A percentile compares a stretch with the other conserved stretches of the same genome.
Evolutionary conservation across 1,284 basidiomycete species (phyloP).

Genomic region (Phylloporus sp.): DNA sequence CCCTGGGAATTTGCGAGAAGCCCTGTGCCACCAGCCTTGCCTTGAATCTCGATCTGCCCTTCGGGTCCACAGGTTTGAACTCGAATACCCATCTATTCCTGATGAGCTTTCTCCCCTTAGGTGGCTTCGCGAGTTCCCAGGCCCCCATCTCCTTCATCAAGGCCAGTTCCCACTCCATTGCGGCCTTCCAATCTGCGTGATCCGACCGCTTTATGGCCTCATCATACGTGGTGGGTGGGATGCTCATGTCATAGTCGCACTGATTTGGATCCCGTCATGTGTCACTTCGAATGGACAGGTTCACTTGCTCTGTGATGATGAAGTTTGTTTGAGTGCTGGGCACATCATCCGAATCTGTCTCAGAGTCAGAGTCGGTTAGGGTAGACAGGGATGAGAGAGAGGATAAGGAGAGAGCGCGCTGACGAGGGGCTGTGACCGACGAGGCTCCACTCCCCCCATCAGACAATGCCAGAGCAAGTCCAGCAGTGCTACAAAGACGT

Average conservation of each 20-base stretch:
- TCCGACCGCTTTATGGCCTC: not conserved
- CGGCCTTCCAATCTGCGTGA: not conserved
- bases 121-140: slow-evolving; percentile 2
- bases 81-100: slow-evolving; percentile 10
- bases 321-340: not conserved
- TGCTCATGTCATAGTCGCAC: not conserved
- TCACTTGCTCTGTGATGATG: slow-evolving; percentile 1
- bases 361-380: not conserved
- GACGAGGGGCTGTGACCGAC: too few relatives aligned
- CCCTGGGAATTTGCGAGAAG: slow-evolving; percentile 41
- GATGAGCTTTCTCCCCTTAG: not conserved
- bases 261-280: not conserved
- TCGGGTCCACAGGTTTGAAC: slow-evolving; percentile 2
- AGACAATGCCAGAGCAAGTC: too few relatives aligned
- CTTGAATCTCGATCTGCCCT: slow-evolving; percentile 29
- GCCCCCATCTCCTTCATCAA: slow-evolving; percentile 10
- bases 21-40: slow-evolving; percentile 45
- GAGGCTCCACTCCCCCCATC: too few relatives aligned
- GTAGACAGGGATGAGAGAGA: not conserved
- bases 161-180: too few relatives aligned
- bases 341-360: not conserved
- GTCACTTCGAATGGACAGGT: slow-evolving; percentile 7
- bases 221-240: slow-evolving; percentile 5
- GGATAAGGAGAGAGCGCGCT: too few relatives aligned
- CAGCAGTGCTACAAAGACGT: too few relatives aligned